Evolutionary conservation across 495 filamentous ascomycete species (phyloP).

Genomic region (Penicillium bovifimosum): DNA sequence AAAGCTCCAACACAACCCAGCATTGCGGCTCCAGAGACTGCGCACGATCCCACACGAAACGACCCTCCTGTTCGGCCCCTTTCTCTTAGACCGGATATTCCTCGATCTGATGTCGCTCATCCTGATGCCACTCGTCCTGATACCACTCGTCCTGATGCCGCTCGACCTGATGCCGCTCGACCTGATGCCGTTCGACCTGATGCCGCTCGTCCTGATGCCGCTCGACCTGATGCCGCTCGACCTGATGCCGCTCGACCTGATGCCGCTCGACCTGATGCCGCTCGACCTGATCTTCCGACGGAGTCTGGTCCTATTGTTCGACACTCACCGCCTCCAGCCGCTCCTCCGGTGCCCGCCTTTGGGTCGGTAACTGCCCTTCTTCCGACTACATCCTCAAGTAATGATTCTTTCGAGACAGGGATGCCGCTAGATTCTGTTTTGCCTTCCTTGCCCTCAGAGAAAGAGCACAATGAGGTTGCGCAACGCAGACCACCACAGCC

Average conservation of each 20-base stretch:
- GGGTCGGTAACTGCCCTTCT: slow-evolving; percentile 49
- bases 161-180: not conserved
- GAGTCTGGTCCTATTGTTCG: slow-evolving; percentile 35
- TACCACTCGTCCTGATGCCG: not conserved
- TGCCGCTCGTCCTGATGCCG: not conserved
- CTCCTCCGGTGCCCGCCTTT: slow-evolving; percentile 78
- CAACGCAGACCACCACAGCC: slow-evolving; percentile 24
- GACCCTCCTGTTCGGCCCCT: slow-evolving; percentile 32
- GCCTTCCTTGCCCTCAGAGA: slow-evolving; percentile 29
- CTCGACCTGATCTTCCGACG: slow-evolving; percentile 17
- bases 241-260: not conserved
- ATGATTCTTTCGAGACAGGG: slow-evolving; percentile 37
- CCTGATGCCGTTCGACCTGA: not conserved
- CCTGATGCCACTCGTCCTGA: not conserved
- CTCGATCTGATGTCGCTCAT: not conserved
- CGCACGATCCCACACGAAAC: slow-evolving; percentile 39
- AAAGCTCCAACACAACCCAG: slow-evolving; percentile 33
- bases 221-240: not conserved
- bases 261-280: not conserved
- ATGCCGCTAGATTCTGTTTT: slow-evolving; percentile 30
- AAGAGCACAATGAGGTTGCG: slow-evolving; percentile 20
- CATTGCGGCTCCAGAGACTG: slow-evolving; percentile 26
- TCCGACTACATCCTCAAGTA: slow-evolving; percentile 22
- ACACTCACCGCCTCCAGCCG: slow-evolving; percentile 65
- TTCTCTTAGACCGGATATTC: not conserved